Conservation (phyloP, 306 rosid species). For the Pyrus bretschneideri region DNA sequence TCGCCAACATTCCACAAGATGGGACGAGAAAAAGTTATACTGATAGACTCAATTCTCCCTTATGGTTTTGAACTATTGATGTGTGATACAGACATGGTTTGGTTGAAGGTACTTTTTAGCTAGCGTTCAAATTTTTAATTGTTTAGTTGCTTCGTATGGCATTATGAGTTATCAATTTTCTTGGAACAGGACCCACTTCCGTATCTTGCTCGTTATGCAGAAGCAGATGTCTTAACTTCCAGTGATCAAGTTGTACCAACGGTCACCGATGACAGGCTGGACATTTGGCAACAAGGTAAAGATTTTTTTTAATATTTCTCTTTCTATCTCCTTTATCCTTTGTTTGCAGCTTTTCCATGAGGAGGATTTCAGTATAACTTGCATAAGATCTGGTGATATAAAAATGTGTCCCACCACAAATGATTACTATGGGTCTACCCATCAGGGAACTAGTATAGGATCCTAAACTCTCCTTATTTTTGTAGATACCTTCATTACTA, state of each 20-base stretch:
- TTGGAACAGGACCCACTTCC: conserved; percentile 93
- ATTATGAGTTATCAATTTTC: conserved; percentile 13
- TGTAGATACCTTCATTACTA: neutral
- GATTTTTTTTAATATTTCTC: conserved; percentile 5
- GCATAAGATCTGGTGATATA: neutral
- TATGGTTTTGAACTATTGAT: conserved; percentile 78
- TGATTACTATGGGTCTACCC: neutral
- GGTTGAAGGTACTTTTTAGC: conserved; percentile 69
- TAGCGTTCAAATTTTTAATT: neutral
- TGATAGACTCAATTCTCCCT: conserved; percentile 80
- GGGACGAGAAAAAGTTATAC: conserved; percentile 92
- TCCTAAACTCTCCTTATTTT: neutral
- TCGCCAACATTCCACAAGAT: conserved; percentile 92
- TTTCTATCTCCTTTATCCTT: neutral
- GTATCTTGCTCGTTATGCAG: conserved; percentile 81
- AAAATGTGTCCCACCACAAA: neutral
- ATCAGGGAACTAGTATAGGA: neutral
- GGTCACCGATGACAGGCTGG: conserved; percentile 82
- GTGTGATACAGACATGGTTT: conserved; percentile 99
- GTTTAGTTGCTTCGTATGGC: neutral
- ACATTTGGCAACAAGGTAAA: conserved; percentile 76
- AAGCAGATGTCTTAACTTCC: conserved; percentile 91
- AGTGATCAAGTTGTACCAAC: conserved; percentile 93
- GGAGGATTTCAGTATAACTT: neutral
- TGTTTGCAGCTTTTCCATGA: neutral